A percentile compares a stretch with the other conserved stretches of the same genome.
These are phyloP conservation scores for Xenoacremonium recifei DNA, from an alignment of 2,329 filamentous ascomycete genomes.

Conservation along the genomic window DNA sequence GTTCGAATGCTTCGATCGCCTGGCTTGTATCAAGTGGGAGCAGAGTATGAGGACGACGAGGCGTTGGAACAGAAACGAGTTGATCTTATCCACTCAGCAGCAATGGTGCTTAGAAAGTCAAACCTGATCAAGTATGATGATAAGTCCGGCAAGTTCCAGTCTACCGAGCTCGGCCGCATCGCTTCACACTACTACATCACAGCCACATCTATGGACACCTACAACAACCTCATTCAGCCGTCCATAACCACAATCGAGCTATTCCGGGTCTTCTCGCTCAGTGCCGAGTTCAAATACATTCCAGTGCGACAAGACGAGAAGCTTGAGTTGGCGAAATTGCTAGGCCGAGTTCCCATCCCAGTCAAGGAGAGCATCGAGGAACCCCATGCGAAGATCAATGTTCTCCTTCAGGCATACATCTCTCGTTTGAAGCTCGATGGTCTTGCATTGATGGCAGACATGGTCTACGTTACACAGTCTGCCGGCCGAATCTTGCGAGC, in stretches of 20 bases:
- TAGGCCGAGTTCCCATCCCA: slow-evolving; percentile 87
- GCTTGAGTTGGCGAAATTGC: slow-evolving; percentile 86
- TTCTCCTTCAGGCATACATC: slow-evolving; percentile 93
- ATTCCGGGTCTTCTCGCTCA: slow-evolving; percentile 93
- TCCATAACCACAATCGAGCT: slow-evolving; percentile 92
- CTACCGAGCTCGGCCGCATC: slow-evolving; percentile 91
- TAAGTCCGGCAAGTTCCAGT: slow-evolving; percentile 82
- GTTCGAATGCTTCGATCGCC: slow-evolving; percentile 96
- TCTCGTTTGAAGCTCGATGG: slow-evolving; percentile 92
- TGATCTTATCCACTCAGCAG: slow-evolving; percentile 94
- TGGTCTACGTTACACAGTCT: slow-evolving; percentile 98
- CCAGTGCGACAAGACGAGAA: slow-evolving; percentile 97
- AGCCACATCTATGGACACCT: slow-evolving; percentile 92
- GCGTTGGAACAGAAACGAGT: slow-evolving; percentile 94
- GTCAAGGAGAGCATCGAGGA: slow-evolving; percentile 98
- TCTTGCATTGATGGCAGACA: slow-evolving; percentile 92
- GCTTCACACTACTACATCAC: slow-evolving; percentile 99
- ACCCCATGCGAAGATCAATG: slow-evolving; percentile 96
- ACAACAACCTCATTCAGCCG: slow-evolving; percentile 92
- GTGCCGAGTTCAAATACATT: slow-evolving; percentile 98
- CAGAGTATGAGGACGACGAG: slow-evolving; percentile 91
- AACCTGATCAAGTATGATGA: slow-evolving; percentile 94
- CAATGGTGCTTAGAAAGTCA: slow-evolving; percentile 80
- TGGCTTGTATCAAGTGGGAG: slow-evolving; percentile 90
- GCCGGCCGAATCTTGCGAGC: slow-evolving; percentile 93